Evolutionary conservation across 352 stramenopile species (phyloP).

Genomic region (Globisporangium nodosum): DNA sequence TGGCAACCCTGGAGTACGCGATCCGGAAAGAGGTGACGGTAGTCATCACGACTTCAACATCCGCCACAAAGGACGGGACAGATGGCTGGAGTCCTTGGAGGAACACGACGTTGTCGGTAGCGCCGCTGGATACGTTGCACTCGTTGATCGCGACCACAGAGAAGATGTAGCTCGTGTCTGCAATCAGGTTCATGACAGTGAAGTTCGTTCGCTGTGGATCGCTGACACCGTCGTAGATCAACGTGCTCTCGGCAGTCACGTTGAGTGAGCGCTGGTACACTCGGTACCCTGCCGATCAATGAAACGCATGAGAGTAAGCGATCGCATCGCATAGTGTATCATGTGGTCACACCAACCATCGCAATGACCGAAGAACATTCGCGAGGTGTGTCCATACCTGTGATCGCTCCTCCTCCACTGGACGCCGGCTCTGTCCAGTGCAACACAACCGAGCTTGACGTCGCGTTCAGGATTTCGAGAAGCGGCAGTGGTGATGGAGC

Average conservation of each 20-base stretch:
- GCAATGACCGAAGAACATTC: neutral
- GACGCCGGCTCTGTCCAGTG: conserved; percentile 27
- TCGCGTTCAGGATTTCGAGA: conserved; percentile 13
- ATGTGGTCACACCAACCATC: too few relatives aligned
- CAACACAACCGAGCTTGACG: conserved; percentile 23
- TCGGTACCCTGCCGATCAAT: conserved; percentile 19
- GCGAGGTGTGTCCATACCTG: conserved; percentile 15
- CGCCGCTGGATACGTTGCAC: conserved; percentile 22
- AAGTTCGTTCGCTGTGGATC: conserved; percentile 12
- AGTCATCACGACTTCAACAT: conserved; percentile 12
- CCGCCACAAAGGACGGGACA: conserved; percentile 16
- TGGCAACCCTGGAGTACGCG: conserved; percentile 11
- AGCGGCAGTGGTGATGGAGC: conserved; percentile 12
- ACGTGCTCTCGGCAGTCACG: neutral
- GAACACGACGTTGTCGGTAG: conserved; percentile 14
- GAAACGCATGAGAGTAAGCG: neutral
- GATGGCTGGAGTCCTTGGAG: conserved; percentile 12
- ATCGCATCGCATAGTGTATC: too few relatives aligned
- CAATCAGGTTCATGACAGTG: conserved; percentile 18
- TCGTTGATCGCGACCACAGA: conserved; percentile 34
- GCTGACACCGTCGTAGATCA: conserved; percentile 22
- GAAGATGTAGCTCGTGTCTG: conserved; percentile 27
- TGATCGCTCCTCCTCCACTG: conserved; percentile 32
- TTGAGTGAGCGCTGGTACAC: conserved; percentile 12
- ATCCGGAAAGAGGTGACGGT: conserved; percentile 28